Conservation (phyloP, 2,329 filamentous ascomycete species). For the Cladosporium halotolerans region DNA sequence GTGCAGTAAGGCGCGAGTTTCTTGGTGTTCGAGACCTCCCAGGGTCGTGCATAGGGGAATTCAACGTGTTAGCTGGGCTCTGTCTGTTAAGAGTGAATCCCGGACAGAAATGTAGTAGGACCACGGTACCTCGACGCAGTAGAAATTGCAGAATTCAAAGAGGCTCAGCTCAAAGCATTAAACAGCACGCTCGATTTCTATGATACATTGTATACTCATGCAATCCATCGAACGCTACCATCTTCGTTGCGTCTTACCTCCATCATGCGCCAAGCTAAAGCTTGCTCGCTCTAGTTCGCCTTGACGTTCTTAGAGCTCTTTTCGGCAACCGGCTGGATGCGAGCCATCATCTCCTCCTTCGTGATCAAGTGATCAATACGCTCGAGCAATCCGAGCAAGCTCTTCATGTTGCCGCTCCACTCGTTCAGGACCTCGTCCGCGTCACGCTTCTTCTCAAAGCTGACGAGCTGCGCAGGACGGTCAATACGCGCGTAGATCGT, state of each 20-base stretch:
- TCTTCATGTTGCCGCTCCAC: slow-evolving; percentile 99
- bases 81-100: too few relatives aligned
- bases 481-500: slow-evolving; percentile 98
- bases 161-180: too few relatives aligned
- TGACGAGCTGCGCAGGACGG: slow-evolving; percentile 83
- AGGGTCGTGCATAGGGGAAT: too few relatives aligned
- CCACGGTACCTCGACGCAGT: too few relatives aligned
- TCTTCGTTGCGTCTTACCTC: too few relatives aligned
- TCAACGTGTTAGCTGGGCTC: too few relatives aligned
- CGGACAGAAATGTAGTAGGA: too few relatives aligned
- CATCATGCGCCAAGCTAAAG: too few relatives aligned
- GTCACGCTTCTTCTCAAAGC: slow-evolving; percentile 88
- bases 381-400: slow-evolving; percentile 74
- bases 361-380: slow-evolving; percentile 97
- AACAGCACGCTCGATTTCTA: background rate
- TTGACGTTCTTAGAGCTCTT: slow-evolving; percentile 32
- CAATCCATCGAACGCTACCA: background rate
- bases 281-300: slow-evolving; percentile 1
- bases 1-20: too few relatives aligned
- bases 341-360: slow-evolving; percentile 99
- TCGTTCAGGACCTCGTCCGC: slow-evolving; percentile 96
- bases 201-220: slow-evolving; percentile 12
- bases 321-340: slow-evolving; percentile 67
- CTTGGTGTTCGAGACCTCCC: too few relatives aligned
- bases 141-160: too few relatives aligned